phyloP scores from a whole-genome alignment of 305 asterid genomes.

The Fraxinus sp. region DNA sequence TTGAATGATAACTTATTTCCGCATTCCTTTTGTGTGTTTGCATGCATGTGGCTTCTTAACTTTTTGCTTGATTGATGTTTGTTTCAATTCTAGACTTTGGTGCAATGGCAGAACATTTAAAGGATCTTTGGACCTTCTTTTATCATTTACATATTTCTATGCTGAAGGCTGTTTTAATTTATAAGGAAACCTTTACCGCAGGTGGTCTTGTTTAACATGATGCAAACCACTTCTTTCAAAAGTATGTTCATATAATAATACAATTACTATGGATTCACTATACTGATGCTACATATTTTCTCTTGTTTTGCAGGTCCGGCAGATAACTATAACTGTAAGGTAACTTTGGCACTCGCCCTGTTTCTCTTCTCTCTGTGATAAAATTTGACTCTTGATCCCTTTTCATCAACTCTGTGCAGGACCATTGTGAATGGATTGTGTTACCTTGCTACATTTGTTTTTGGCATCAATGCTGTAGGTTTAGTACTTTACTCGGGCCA shows the following conservation, averaged over 20 bases:
- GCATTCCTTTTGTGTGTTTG: background rate
- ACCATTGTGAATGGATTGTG: constrained; percentile 80
- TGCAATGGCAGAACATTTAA: background rate
- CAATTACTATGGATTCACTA: background rate
- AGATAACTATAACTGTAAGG: constrained; percentile 83
- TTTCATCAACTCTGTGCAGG: constrained; percentile 44
- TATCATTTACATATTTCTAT: background rate
- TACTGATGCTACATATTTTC: constrained; percentile 22
- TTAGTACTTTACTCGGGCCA: constrained; percentile 77
- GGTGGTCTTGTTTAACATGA: background rate
- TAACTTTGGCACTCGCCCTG: constrained; percentile 23
- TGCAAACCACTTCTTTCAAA: background rate
- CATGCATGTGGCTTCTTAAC: background rate
- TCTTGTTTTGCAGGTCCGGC: constrained; percentile 69
- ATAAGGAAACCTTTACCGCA: background rate
- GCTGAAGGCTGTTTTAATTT: background rate
- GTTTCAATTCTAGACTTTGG: background rate
- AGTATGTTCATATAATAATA: background rate
- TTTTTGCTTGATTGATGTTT: background rate
- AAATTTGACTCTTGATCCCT: constrained; percentile 10
- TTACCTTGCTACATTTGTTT: constrained; percentile 87
- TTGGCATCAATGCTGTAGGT: constrained; percentile 75
- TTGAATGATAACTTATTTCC: background rate
- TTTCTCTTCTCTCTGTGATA: background rate
- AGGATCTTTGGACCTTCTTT: background rate